Evolutionary conservation across 2,329 filamentous ascomycete genomes (phyloP).

Genomic region (Colletotrichum shisoi): DNA sequence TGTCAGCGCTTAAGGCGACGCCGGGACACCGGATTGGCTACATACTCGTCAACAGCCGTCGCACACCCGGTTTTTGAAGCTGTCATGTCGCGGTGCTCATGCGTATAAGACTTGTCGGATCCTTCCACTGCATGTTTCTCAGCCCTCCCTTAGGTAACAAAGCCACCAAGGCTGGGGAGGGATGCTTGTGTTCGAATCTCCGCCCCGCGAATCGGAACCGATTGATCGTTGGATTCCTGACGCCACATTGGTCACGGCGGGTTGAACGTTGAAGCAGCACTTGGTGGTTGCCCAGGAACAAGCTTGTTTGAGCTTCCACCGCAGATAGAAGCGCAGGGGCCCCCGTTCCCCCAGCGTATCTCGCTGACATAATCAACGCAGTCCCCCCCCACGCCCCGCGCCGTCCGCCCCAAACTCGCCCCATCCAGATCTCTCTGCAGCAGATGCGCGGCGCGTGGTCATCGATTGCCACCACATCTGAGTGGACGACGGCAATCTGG

Average conservation of each 20-base stretch:
- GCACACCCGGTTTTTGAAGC: background rate
- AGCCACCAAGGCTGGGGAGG: background rate
- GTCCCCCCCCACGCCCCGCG: constrained; percentile 20
- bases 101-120: constrained; percentile 1
- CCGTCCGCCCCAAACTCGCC: constrained; percentile 11
- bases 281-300: background rate
- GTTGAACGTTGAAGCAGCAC: background rate
- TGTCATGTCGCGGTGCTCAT: background rate
- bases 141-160: background rate
- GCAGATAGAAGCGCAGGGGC: background rate
- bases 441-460: constrained; percentile 29
- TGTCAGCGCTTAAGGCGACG: background rate
- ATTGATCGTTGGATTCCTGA: too few relatives aligned
- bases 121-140: background rate
- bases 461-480: constrained; percentile 29
- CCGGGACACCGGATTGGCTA: background rate
- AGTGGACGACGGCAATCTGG: constrained; percentile 32
- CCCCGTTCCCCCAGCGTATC: background rate
- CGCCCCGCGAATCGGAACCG: too few relatives aligned
- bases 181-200: background rate
- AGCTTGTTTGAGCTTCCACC: constrained; percentile 1
- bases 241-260: background rate
- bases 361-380: constrained; percentile 29
- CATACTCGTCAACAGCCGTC: background rate
- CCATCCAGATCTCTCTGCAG: constrained; percentile 26